Percentiles rank a stretch among this genome's conserved stretches.
phyloP scores from a whole-genome alignment of 2,329 filamentous ascomycete genomes.

The Alternaria longipes region DNA sequence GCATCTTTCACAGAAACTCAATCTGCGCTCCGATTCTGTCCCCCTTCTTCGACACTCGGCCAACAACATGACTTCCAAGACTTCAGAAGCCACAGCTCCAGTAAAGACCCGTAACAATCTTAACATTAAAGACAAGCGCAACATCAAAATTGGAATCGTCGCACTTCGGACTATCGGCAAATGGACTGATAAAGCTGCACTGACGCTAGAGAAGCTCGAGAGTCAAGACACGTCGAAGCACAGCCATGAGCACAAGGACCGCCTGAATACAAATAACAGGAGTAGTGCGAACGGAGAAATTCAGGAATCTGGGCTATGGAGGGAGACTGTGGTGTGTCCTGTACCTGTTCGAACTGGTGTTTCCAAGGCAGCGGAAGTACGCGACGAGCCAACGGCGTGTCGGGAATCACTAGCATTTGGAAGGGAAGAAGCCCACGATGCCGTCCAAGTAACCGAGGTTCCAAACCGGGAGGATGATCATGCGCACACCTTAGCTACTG shows the following conservation, averaged over 20 bases:
- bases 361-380: neutral
- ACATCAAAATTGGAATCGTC: neutral
- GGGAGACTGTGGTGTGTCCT: neutral
- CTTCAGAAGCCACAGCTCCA: neutral
- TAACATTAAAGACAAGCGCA: slow-evolving; percentile 2
- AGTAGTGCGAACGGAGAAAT: too few species aligned
- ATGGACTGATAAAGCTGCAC: slow-evolving; percentile 12
- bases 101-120: neutral
- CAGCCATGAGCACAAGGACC: neutral
- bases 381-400: neutral
- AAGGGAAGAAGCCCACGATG: neutral
- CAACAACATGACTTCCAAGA: neutral
- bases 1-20: neutral
- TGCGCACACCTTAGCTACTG: neutral
- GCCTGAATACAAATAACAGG: neutral
- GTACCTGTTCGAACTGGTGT: neutral
- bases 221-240: neutral
- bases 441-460: too few species aligned
- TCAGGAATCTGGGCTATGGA: neutral
- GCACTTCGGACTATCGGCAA: slow-evolving; percentile 8
- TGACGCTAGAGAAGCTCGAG: slow-evolving; percentile 12
- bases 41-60: neutral
- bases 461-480: neutral
- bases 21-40: neutral
- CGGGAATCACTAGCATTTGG: too few species aligned